These are phyloP conservation scores for Eustoma russellianum DNA, from an alignment of 257 asterid species.

Conservation along the genomic window DNA sequence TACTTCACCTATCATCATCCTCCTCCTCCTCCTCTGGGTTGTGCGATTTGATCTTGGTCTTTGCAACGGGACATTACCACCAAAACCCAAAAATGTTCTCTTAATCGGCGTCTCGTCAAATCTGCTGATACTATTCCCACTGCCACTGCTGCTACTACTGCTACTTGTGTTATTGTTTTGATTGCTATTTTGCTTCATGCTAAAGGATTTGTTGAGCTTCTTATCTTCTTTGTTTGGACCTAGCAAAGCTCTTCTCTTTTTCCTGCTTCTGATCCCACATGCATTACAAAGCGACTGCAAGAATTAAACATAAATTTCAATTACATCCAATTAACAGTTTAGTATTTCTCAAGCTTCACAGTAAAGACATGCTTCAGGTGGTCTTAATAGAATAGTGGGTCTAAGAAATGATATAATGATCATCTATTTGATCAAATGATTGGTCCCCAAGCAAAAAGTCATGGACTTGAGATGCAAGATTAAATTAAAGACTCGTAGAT, in stretches of 20 bases:
- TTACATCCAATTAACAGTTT: neutral
- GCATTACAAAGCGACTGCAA: constrained; percentile 92
- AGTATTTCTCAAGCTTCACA: neutral
- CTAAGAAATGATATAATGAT: no score
- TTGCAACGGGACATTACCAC: constrained; percentile 60
- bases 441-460: no score
- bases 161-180: constrained; percentile 14
- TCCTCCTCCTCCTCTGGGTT: constrained; percentile 32
- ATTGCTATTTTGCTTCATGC: constrained; percentile 7
- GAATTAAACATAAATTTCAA: constrained; percentile 7
- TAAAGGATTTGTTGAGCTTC: constrained; percentile 47
- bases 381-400: no score
- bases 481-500: no score
- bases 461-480: no score
- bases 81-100: constrained; percentile 46
- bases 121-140: constrained; percentile 28
- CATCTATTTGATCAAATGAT: no score
- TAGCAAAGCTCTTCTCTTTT: constrained; percentile 75
- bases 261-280: constrained; percentile 92
- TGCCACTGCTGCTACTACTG: constrained; percentile 41
- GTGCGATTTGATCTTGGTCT: constrained; percentile 52
- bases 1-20: constrained; percentile 71
- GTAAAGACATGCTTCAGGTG: no score
- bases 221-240: constrained; percentile 65
- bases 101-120: constrained; percentile 28